Evolutionary conservation across 352 stramenopile genomes (phyloP).

Genomic region (Phytopythium helicoides): DNA sequence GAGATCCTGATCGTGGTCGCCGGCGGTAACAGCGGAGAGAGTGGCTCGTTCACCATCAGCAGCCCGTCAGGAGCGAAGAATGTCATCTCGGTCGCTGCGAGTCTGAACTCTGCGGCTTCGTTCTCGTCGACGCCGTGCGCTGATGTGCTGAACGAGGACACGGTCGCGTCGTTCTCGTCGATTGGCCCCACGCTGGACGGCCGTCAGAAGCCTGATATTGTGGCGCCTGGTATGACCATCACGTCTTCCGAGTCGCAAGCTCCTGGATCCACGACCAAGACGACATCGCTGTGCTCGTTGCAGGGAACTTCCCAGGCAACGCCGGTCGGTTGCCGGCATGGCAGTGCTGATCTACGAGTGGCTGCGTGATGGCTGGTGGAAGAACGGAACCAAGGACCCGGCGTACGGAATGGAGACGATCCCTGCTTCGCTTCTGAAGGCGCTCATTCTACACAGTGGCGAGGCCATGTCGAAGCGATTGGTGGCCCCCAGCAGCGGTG

Average conservation of each 20-base stretch:
- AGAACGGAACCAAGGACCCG: slow-evolving; percentile 49
- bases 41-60: slow-evolving; percentile 53
- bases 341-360: slow-evolving; percentile 76
- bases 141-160: slow-evolving; percentile 59
- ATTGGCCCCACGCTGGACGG: slow-evolving; percentile 65
- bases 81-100: slow-evolving; percentile 74
- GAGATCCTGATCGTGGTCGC: slow-evolving; percentile 79
- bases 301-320: slow-evolving; percentile 78
- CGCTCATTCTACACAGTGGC: slow-evolving; percentile 80
- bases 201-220: slow-evolving; percentile 76
- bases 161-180: slow-evolving; percentile 68
- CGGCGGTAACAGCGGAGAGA: slow-evolving; percentile 78
- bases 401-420: slow-evolving; percentile 53
- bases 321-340: slow-evolving; percentile 66
- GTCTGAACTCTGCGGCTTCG: slow-evolving; percentile 48
- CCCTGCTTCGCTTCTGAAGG: slow-evolving; percentile 73
- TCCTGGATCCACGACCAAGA: slow-evolving; percentile 40
- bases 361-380: slow-evolving; percentile 81
- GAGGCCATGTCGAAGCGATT: slow-evolving; percentile 55
- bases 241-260: slow-evolving; percentile 60
- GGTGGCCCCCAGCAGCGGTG: slow-evolving; percentile 29
- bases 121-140: slow-evolving; percentile 46
- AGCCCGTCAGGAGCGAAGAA: slow-evolving; percentile 84
- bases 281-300: slow-evolving; percentile 36
- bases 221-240: slow-evolving; percentile 70